Base-by-base conservation (phyloP, 306 rosid genomes). In the Psophocarpus tetragonolobus region DNA sequence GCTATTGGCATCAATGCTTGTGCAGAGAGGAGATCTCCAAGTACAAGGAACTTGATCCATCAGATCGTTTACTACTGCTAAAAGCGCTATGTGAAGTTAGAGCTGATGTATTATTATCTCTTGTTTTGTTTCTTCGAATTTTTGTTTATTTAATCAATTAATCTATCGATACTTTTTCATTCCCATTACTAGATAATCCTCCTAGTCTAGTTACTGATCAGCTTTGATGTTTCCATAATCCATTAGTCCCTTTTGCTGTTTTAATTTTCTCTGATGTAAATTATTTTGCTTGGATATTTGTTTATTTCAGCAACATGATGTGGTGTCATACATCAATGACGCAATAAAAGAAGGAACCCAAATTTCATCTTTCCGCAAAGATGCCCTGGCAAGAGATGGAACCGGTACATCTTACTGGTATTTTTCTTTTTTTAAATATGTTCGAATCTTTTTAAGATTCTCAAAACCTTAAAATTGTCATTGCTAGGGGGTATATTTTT, bases 51-150 rank as follows among this genome's bases (percentile, higher is more conserved):
- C 97, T 95, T 51, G 83, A 85, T 86, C 91, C 98, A 4, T 76
- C 50, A 23, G 85, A 85, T 71, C 97, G 96, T 71, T 80, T 95
- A 66, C 62, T 86, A 63, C 80, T 92, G 38, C 82, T 95, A 30
- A 95, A 92, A 83, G 97, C 97, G 3, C 95, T 92, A 23, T 95
- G 98, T 85, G 97, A 92, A 91, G 77, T 92, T 84, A 86, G 98
- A 86, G 95, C 90, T 66, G 90, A 89, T 36, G 97, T 92, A 90
- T 14, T 73, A 50, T 68, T 8, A 77, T 64, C 27, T 73, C 29
- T 82, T 69, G 42, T 51, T 33, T 50, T 14, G 76, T 76, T 53
- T 72, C 54, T 62, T 83, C 4, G 29, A 51, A 63, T 62, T 50
- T 26, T 44, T 41, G 35, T 48, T 68, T 30, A 29, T 60, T 29